Evolutionary conservation across 768 basidiomycete genomes (phyloP), one percentile per base, ranked within the genome.

Genomic region (Leccinum variicolor): DNA sequence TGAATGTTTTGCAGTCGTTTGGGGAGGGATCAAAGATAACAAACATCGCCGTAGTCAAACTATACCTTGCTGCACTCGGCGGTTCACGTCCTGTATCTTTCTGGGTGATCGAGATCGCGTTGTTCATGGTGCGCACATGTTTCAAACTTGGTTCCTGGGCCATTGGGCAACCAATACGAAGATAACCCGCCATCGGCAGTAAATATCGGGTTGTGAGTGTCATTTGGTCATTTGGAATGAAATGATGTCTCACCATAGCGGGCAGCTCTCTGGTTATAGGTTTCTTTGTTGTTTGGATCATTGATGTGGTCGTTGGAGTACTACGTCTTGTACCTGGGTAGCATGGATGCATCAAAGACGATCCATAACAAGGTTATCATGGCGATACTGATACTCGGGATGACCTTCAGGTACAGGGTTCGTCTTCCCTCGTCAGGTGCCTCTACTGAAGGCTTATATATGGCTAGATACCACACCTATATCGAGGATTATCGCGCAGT

Each of bases 161-260:
- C 11, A 55, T 21, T 51, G 54, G 54, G 54, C 54, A 4, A 51
- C 34, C 54, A 50, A 15, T 54, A 54, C 14, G 47, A 54, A 51
- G 47, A 28, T 28, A 33, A 55, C 8, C 33, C 47, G 8, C 33
- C 48, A 4, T 52, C 54, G 5, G 48, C 52, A 36, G 49, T 55
- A 15, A 55, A 52, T 14, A 8, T 21, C 21, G 19, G 33, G 9
- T 53, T 53, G 48, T 55, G 49, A 39, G 54, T 11, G 14, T 39
- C 19, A 3, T 31, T 23, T 49, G 23, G 5, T 49, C 47, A 8
- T 8, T 34, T 34, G 23, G 7, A 6, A 8, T 19, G 21, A n/a
- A 23, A n/a, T 29, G 1, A 9, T 2, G 5, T 26, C 13, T 34
- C 17, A 54, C 11, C 54, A 3, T 17, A 8, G 5, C 21, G 25